Conservation (phyloP, 2,329 filamentous ascomycete species). For the Sporothrix luriei region DNA sequence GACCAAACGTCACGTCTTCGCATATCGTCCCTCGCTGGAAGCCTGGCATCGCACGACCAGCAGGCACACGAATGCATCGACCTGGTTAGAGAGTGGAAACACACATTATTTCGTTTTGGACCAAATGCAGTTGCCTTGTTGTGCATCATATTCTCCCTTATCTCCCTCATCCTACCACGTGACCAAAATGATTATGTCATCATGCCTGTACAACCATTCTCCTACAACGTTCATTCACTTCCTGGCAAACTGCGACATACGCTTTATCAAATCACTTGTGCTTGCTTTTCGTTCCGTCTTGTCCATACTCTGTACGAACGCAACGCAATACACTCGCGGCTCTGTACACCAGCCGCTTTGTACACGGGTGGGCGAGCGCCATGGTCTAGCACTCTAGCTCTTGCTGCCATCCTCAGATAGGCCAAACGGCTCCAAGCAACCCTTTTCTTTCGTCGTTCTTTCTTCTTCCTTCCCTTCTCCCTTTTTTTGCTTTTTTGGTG, state of each 20-base stretch:
- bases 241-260: not conserved
- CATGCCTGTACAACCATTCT: too few species aligned
- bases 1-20: not conserved
- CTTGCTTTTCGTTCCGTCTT: not conserved
- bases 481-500: conserved; percentile 5
- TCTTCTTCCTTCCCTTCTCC: not conserved
- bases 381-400: not conserved
- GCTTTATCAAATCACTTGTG: not conserved
- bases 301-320: not conserved
- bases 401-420: not conserved
- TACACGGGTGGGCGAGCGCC: not conserved
- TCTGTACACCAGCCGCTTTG: not conserved
- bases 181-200: too few species aligned
- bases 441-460: not conserved
- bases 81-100: too few species aligned
- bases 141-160: too few species aligned
- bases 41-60: not conserved
- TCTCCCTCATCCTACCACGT: not conserved
- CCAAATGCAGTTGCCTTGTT: too few species aligned
- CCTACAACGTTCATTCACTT: not conserved
- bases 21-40: not conserved
- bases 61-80: too few species aligned
- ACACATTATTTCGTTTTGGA: too few species aligned
- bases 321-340: too few species aligned
- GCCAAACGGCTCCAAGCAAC: not conserved